Evolutionary conservation across 2,329 filamentous ascomycete species (phyloP), one percentile per base, ranked within the genome.

Genomic region (Amphichorda felina): DNA sequence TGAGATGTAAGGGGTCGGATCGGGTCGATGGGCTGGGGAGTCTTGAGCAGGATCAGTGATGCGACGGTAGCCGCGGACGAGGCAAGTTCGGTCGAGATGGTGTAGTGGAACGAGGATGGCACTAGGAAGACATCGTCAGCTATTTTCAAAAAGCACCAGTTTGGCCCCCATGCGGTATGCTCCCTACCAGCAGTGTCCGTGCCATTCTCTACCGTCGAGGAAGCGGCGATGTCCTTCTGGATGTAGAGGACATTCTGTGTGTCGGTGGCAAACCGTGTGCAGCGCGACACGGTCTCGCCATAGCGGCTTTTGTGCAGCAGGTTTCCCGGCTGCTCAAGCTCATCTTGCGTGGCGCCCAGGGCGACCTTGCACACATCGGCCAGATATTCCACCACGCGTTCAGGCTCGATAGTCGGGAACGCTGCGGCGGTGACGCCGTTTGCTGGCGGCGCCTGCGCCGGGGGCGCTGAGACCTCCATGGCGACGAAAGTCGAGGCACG

Each of bases 21-120:
- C 40, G 85, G 77, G 56, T 95, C 85, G 61, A 98, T 84, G 35
- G 88, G 83, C 54, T 81, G 77, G 37, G 89, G 82, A 37, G 86
- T 79, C 66, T 98, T 98, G 46, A 94, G 73, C 48, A 98, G 75
- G 38, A 87, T 83, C 43, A 96, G 79, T 45, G 84, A 94, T 33
- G 85, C 80, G 31, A 82, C 74, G 30, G 87, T 94, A n/a, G 79
- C 79, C 31, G 81, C 67, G 22, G 82, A 79, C 33, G 82, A 82
- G 19, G 81, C 79, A 44, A 96, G 77, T 51, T 96, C 88, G 44
- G 79, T 75, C 30, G 84, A 80, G 43, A 96, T 71, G 15, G 72
- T 81, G 57, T 94, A 98, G 34, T 71, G 71, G 60, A 88, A 88
- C 38, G 63, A 63, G 43, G 60, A 50, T n/a, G 60, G 48, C 33